Evolutionary conservation across 2,329 filamentous ascomycete genomes (phyloP).

Genomic region (Fusarium verticillioides): DNA sequence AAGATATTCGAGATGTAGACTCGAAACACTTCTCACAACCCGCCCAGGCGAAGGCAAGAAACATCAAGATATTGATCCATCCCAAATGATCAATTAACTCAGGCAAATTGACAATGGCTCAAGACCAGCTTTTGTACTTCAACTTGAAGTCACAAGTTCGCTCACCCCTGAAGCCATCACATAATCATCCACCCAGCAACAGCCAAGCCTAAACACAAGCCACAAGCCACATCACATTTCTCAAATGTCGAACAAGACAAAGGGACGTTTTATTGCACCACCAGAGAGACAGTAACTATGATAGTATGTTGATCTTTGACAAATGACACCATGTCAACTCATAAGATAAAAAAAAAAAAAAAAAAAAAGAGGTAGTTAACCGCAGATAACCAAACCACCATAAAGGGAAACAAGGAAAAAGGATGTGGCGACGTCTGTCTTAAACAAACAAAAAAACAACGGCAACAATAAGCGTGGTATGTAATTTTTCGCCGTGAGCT

Average conservation of each 20-base stretch:
- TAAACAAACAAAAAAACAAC: conserved; percentile 30
- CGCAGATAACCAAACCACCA: conserved; percentile 6
- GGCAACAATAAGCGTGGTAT: conserved; percentile 39
- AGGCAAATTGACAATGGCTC: accelerated
- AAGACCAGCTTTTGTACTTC: too few species aligned
- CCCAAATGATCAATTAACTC: accelerated
- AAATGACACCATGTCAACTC: conserved; percentile 8
- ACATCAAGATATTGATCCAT: not conserved
- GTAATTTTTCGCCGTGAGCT: conserved; percentile 45
- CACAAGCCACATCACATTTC: not conserved
- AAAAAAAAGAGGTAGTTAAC: not conserved
- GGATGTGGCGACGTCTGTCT: conserved; percentile 8
- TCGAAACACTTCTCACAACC: not conserved
- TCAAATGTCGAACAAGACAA: conserved; percentile 2
- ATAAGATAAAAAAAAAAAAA: not conserved
- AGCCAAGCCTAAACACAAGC: not conserved
- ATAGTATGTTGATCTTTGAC: conserved; percentile 24
- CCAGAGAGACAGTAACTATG: conserved; percentile 17
- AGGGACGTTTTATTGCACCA: conserved; percentile 21
- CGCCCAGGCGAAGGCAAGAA: accelerated
- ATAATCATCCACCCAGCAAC: not conserved
- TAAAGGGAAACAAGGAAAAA: conserved; percentile 1
- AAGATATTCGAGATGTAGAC: accelerated
- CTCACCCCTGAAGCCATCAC: not conserved
- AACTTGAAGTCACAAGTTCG: accelerated